Evolutionary conservation across 306 rosid genomes (phyloP), one percentile per base, ranked within the genome.

Genomic region (Glycyrrhiza uralensis): DNA sequence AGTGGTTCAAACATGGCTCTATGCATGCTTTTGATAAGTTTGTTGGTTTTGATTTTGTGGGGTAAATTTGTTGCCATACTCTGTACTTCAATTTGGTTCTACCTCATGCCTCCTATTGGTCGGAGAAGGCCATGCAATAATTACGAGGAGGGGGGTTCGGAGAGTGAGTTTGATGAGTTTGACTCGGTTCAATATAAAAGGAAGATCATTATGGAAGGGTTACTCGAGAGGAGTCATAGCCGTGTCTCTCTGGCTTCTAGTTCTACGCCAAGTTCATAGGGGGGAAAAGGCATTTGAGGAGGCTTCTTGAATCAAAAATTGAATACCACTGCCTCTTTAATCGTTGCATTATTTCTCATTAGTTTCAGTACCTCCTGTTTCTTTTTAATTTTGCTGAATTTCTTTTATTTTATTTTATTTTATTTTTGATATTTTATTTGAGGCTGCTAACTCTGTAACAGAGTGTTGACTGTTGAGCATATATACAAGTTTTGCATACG

Each of bases 41-140:
- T 83, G 7, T 19, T 83, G 20, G 6, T 83, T 58, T 64, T 83
- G 83, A n/a, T 75, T 9, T 2, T 79, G 1, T 83, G 83, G 76
- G 81, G 83, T 3, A 83, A 58, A 19, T 2, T 66, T 26, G 15
- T 15, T 2, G 86, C 86, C 7, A 65, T 75, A 36, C 6, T 70
- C 1, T 75, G 17, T 12, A 59, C 78, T 59, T 47, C 64, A 12
- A 4, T 50, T 26, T 70, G 28, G 83, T 63, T 83, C 3, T 79
- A 38, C 33, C 2, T 75, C 0, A 20, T 74, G 63, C 81, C 68
- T 19, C 23, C n/a, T n/a, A n/a, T 10, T 29, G 2, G 38, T 10
- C 15, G 22, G 11, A 62, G 52, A 32, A 23, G 11, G 30, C 18
- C 5, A 38, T 29, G 41, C 18, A 30, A 63, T n/a, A n/a, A n/a